Base-by-base conservation (phyloP, 2,329 filamentous ascomycete species). In the Tolypocladium capitatum region DNA sequence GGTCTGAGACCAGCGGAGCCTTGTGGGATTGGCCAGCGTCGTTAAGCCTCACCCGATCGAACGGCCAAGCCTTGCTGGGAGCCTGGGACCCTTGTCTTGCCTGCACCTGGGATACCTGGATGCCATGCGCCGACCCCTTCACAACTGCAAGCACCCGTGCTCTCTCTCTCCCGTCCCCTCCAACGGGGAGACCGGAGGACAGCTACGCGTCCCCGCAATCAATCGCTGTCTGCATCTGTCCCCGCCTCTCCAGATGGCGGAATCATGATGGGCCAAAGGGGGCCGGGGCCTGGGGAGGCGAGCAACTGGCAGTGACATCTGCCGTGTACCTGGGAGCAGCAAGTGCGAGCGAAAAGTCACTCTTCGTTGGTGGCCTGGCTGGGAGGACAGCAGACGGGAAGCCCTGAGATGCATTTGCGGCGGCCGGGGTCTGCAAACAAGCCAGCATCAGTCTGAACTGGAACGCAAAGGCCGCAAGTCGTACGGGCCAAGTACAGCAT, bases 361-460 rank as follows among this genome's bases (percentile, higher is more conserved):
- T 14, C 38, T 11, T 13, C 20, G 13, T 28, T 10, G 38, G 16
- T 9, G 38, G 24, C 38, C 27, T 42, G 38, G 14, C 38, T 18
- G 38, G 46, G 21, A n/a, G 33, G 46, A 48, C 47, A 30, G 33
- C 47, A 46, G 48, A 21, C 48, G 48, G 43, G 32, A 46, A 46
- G 28, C 24, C 27, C 24, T 46, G 18, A 41, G 43, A 43, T 33
- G 28, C 47, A 32, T 41, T 31, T 28, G 45, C 40, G 32, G 13
- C 16, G 36, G 30, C 7, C 14, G 16, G 38, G 34, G 40, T 24
- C 16, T 27, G 24, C 33, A 24, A 46, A 35, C 24, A 36, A 18
- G 24, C 24, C 16, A 38, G 33, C 31, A 20, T 35, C 20, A 8
- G 33, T 24, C 33, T 38, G 40, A 34, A 38, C 34, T 24, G 48